Evolutionary conservation across 2,329 filamentous ascomycete species (phyloP).

Genomic region (Cryphonectria japonica): DNA sequence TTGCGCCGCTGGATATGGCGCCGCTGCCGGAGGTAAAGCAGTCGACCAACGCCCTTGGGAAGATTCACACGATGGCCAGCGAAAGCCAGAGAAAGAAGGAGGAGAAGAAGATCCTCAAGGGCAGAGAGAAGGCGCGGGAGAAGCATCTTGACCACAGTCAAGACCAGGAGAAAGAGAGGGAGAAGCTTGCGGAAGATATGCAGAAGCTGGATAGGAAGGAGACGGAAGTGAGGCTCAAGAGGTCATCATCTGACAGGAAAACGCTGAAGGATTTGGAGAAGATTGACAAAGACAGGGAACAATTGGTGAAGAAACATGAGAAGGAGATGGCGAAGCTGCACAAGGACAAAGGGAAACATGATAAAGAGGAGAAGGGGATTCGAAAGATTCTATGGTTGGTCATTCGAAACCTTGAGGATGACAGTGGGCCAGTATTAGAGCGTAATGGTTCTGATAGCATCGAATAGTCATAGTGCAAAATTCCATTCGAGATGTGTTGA

Average conservation of each 20-base stretch:
- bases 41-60: constrained; percentile 1
- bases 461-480: neutral
- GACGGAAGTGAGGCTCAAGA: neutral
- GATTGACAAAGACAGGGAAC: neutral
- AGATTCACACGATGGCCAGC: constrained; percentile 13
- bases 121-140: constrained; percentile 3
- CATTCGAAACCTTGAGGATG: neutral
- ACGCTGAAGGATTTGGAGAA: neutral
- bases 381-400: neutral
- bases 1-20: constrained; percentile 29
- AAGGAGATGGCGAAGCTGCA: neutral
- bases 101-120: constrained; percentile 19
- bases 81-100: constrained; percentile 20
- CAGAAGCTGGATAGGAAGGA: neutral
- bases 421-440: neutral
- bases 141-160: neutral
- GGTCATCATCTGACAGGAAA: neutral
- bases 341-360: neutral
- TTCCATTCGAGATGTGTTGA: no score
- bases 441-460: neutral
- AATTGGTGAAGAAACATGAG: neutral
- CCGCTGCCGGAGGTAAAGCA: constrained; percentile 11
- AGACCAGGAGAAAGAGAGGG: neutral
- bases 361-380: neutral
- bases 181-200: neutral